Evolutionary conservation across 306 rosid genomes (phyloP), one percentile per base, ranked within the genome.

Genomic region (Adenanthera pavonina): DNA sequence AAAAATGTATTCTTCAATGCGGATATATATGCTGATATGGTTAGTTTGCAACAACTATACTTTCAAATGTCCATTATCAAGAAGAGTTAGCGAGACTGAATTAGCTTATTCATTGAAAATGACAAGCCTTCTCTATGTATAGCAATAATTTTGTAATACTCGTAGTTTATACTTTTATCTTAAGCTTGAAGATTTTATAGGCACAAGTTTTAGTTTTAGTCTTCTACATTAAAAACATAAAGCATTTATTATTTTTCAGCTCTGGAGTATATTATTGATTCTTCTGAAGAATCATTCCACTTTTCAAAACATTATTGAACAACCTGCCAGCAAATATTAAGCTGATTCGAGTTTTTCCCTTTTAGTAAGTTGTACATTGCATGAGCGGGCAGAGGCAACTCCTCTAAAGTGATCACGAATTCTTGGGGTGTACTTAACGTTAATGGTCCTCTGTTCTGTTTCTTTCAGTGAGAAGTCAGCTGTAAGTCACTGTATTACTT

Each of bases 401-500:
- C 36, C 65, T 59, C 15, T 59, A 33, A 59, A 59, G 65, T 59
- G 2, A 8, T 20, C 35, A 20, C 35, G 5, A 67, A 40, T 20
- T 74, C 12, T 61, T 30, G 68, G 7, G 41, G 16, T 1, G 17
- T 13, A 30, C 69, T 64, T 25, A 8, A 25, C 66, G 25, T 64
- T 13, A 13, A 38, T 36, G 44, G 43, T 62, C 34, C 43, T 33
- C 19, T 33, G 4, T n/a, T 38, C 13, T 36, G 34, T 13, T 51
- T 36, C 47, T 80, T 83, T 51, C 92, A 93, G 98, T 71, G 98
- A 95, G 87, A 88, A 88, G 70, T 91, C 97, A 35, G 95, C 92
- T 10, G 92, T 88, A 47, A 93, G 98, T 83, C 98, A 92, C 74
- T 43, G 97, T 82, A 86, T 95, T 75, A 91, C 94, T 9, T 93